A percentile compares a stretch with the other conserved stretches of the same genome.
Conservation (phyloP, 768 basidiomycete species). For the Tubosaeta sp. region DNA sequence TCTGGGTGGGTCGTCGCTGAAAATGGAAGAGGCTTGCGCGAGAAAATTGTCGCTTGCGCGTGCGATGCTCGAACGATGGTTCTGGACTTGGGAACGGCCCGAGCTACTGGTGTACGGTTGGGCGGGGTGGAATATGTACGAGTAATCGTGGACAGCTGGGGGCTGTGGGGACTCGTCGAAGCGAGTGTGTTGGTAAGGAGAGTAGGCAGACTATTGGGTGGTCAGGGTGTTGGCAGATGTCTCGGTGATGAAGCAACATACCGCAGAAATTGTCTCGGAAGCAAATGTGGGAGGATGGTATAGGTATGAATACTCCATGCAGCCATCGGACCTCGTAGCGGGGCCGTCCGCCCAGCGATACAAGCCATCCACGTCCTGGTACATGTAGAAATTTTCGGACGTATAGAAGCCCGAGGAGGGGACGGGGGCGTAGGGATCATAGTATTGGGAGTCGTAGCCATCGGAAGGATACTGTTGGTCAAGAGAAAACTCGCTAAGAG, state of each 20-base stretch:
- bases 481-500: constrained; percentile 17
- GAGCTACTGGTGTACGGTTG: constrained; percentile 21
- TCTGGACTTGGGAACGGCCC: constrained; percentile 23
- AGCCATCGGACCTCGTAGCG: constrained; percentile 21
- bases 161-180: constrained; percentile 10
- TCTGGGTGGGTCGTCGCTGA: constrained; percentile 22
- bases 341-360: constrained; percentile 28
- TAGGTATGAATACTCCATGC: constrained; percentile 16
- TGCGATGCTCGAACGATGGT: constrained; percentile 30
- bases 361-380: constrained; percentile 24
- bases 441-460: constrained; percentile 17
- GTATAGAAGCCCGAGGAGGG: constrained; percentile 21
- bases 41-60: constrained; percentile 32
- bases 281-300: constrained; percentile 12
- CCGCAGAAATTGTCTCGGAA: constrained; percentile 14
- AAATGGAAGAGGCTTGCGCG: constrained; percentile 29
- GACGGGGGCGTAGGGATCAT: constrained; percentile 14
- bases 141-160: constrained; percentile 12
- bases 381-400: constrained; percentile 26
- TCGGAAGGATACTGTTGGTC: constrained; percentile 18
- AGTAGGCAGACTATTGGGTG: constrained; percentile 13
- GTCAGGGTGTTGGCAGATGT: constrained; percentile 4
- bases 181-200: constrained; percentile 16
- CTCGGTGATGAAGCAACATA: constrained; percentile 10
- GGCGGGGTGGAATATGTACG: constrained; percentile 19